Evolutionary conservation across 1,284 basidiomycete species (phyloP), one percentile per base, ranked within the genome.

Genomic region (Pterulicium gracile): DNA sequence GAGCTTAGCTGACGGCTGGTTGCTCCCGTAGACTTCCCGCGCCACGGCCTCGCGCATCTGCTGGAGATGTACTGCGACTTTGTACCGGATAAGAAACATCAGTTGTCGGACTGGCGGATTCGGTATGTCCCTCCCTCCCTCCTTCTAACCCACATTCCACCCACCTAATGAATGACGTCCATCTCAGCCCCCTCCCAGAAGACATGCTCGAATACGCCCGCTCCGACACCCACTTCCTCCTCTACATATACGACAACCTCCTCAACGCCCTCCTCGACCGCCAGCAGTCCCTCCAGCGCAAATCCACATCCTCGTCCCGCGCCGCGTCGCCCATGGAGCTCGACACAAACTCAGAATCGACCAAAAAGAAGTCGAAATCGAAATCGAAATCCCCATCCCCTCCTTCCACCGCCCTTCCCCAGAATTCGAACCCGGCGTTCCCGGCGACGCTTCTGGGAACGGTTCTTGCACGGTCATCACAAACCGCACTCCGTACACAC

Each of bases 61-160:
- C 74, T 98, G n/a, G 77, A 84, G 55, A 83, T 86, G 66, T 98
- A 92, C 58, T 93, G 88, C 58, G 79, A 88, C 56, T 94, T 94
- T 57, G 75, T 77, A n/a, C 79, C 95, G 0, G 95, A 98, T 67
- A 98, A 98, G 65, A 78, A 89, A 17, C 98, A 94, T 60, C 95
- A 98, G 60, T 70, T 93, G 14, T 95, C 95, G 7, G 95, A 98
- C 62, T 98, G 95, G 95, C 80, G 95, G 20, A 90, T 97, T 55
- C 76, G 88, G 83, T 83, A 48, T 19, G 72, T 55, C n/a, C 22
- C 15, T 21, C 22, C 20, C 14, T 34, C 42, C 18, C 36, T 47
- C 13, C 39, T 34, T 3, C 32, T 44, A 22, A 14, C 36, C 24
- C 36, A 17, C n/a, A 23, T 2, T 45, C 18, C 43, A 15, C n/a